These are phyloP conservation scores for Fraxinus nigra DNA, from an alignment of 305 asterid species.

Conservation along the genomic window DNA sequence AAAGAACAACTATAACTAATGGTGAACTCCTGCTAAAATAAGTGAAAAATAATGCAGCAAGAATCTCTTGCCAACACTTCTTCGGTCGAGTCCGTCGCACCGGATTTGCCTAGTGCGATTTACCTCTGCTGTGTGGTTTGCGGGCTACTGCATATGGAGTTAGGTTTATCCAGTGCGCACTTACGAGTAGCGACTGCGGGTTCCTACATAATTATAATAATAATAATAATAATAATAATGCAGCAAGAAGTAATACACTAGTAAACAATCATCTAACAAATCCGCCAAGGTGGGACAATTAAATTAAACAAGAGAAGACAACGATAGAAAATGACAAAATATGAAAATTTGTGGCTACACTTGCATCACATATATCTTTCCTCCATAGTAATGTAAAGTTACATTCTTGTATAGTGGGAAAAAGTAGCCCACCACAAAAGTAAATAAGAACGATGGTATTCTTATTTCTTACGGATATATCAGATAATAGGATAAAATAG, in stretches of 20 bases:
- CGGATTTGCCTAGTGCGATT: too few relatives aligned
- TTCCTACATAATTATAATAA: too few relatives aligned
- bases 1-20: neutral
- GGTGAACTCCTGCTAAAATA: neutral
- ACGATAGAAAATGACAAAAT: conserved; percentile 21
- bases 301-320: conserved; percentile 21
- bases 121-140: too few relatives aligned
- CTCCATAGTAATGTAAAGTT: conserved; percentile 15
- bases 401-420: conserved; percentile 25
- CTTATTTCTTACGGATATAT: neutral
- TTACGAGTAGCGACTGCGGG: too few relatives aligned
- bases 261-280: neutral
- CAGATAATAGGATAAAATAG: neutral
- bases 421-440: conserved; percentile 7
- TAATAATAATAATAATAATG: neutral
- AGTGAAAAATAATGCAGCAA: neutral
- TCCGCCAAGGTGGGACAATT: neutral
- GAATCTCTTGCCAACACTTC: too few relatives aligned
- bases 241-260: neutral
- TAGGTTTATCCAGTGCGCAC: too few relatives aligned
- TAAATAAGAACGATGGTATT: neutral
- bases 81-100: too few relatives aligned
- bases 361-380: neutral
- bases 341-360: conserved; percentile 14
- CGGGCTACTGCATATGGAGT: too few relatives aligned